Conservation (phyloP, 1,284 basidiomycete species). For the Rhodotorula sp. region DNA sequence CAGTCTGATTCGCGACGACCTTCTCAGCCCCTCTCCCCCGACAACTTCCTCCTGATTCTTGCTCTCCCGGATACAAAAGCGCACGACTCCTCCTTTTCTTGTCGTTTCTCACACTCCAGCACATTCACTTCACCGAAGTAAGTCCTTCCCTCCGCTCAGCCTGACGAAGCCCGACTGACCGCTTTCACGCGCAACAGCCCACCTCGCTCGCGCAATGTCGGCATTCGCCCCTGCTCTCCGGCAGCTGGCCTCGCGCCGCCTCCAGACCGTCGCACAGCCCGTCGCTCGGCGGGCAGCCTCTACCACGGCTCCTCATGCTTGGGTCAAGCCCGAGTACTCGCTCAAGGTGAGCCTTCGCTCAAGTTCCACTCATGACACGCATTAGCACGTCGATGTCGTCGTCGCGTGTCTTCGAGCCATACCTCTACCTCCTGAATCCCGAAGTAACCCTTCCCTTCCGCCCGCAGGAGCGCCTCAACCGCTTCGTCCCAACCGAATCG, state of each 20-base stretch:
- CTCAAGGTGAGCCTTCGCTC: background rate
- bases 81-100: no score
- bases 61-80: no score
- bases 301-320: background rate
- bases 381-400: no score
- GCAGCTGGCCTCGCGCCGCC: background rate
- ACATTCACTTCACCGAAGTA: no score
- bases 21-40: no score
- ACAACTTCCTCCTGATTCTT: no score
- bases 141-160: no score
- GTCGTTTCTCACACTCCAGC: no score
- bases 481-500: slow-evolving; percentile 12
- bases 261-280: background rate
- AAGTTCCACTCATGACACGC: no score
- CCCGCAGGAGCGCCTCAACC: background rate
- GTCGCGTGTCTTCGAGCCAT: no score
- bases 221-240: background rate
- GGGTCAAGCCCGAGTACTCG: slow-evolving; percentile 3
- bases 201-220: background rate
- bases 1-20: no score
- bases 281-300: background rate
- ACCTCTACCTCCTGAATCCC: background rate
- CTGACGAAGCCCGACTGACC: background rate
- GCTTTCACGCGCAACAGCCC: background rate
- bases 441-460: background rate